Base-by-base conservation (phyloP, 192 early-diverging fungal genomes). In the Coemansia sp. region DNA sequence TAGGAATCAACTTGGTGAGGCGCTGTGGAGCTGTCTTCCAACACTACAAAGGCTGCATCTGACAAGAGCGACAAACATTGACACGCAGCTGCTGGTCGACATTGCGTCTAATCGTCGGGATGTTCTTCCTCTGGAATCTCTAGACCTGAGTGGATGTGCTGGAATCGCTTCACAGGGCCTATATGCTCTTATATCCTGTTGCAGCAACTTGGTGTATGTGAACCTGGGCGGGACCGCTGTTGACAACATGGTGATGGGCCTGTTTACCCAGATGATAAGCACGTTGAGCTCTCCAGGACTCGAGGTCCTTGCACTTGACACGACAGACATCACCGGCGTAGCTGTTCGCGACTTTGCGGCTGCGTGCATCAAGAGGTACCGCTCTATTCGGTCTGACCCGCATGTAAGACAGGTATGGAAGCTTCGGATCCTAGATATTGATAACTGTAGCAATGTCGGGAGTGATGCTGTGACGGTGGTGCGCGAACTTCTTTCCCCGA, bases 271-370 rank as follows among this genome's bases (percentile, higher is more conserved):
- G 43, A 62, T 55, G 8, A 33, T 61, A 13, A 33, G 53, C 25
- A 48, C 23, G 22, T 20, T 38, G 3, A 53, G 66, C 3, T 40
- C 43, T 0, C 11, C 64, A 0, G 72, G 77, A 0, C 25, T 71
- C 20, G 69, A 74, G 50, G 68, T 66, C 6, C 61, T 80, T 20
- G 65, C 57, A 32, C 59, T 80, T 20, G 65, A 68, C 25, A 62
- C 63, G 7, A 80, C 77, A 3, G 66, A 71, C 36, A 53, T 80
- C 23, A 74, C 69, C 0, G 77, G 77, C 10, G 65, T 63, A 2
- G 71, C 69, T 40, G 72, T 61, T 4, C 68, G 77, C 14, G 72
- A 80, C 41, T 80, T 80, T 68, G 77, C 77, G 0, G 59, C 65
- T 2, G 72, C 72, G 5, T 80, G 77, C 59, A 59, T 64, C 19